Base-by-base conservation (phyloP, 805 yeast species). In the Saccharomycopsis malanga region DNA sequence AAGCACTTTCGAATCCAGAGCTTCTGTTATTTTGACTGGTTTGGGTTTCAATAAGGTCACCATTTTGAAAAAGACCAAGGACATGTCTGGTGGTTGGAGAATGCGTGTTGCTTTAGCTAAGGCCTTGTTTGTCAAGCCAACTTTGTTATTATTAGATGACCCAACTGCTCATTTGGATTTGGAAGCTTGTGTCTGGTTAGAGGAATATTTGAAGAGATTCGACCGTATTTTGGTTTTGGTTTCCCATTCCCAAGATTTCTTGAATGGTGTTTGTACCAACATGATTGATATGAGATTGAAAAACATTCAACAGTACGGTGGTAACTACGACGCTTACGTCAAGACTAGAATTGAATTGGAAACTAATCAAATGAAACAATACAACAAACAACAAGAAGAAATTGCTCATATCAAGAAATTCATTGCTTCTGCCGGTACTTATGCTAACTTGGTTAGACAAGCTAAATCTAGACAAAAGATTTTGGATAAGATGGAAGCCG, bases 41-140 rank as follows among this genome's bases (percentile, higher is more conserved):
- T 78, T 93, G 67, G 98, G 98, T 61, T 93, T 93, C 81, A 86
- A 85, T 69, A 62, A 83, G 48, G 69, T 70, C 56, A 91, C 98
- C 48, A 91, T 93, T 62, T 74, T 77, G 64, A 93, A 93, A 77
- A 83, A 82, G 71, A 93, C 98, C 61, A 89, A 87, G 70, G 98
- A 93, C 64, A 93, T 93, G 98, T 87, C 97, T 63, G 98, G 98
- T 79, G 98, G 98, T 66, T 93, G 98, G 98, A 88, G 88, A 75
- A 93, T 93, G 98, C 87, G 98, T 73, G 98, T 93, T 53, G 98
- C 98, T 39, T 75, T 93, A 54, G 96, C 96, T 52, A 93, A 93
- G 71, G 98, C 98, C 25, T 76, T 93, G 59, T 93, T 93, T 74
- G 98, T 93, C 57, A 91, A 93, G 74, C 98, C 98, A 63, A 89